Evolutionary conservation across 2,329 filamentous ascomycete species (phyloP).

Genomic region (Lachnellula arida): DNA sequence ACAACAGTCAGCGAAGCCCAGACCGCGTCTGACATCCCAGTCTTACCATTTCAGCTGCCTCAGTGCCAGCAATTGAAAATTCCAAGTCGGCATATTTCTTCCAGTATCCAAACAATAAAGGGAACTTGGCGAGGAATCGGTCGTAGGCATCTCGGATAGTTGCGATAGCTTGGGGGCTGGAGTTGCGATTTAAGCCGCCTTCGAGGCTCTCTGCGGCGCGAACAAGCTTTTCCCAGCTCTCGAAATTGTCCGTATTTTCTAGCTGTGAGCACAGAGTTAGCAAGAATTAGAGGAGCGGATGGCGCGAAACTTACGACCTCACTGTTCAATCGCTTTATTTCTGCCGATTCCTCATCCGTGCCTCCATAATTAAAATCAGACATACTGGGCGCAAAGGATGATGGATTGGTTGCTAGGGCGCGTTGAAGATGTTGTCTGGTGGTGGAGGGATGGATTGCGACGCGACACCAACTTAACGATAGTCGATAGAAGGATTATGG

Average conservation of each 20-base stretch:
- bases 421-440: too few relatives aligned
- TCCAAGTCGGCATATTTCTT: slow-evolving; percentile 99
- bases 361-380: slow-evolving; percentile 69
- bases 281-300: background rate
- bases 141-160: slow-evolving; percentile 86
- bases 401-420: too few relatives aligned
- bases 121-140: slow-evolving; percentile 89
- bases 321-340: slow-evolving; percentile 72
- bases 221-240: slow-evolving; percentile 90
- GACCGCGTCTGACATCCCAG: slow-evolving; percentile 3
- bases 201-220: slow-evolving; percentile 79
- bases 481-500: background rate
- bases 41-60: slow-evolving; percentile 91
- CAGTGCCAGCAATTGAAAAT: slow-evolving; percentile 93
- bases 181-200: slow-evolving; percentile 92
- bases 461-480: background rate
- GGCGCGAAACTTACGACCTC: slow-evolving; percentile 63
- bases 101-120: slow-evolving; percentile 96
- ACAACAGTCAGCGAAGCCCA: slow-evolving; percentile 25
- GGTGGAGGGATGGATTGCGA: too few relatives aligned
- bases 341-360: slow-evolving; percentile 74
- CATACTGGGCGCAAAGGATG: slow-evolving; percentile 42
- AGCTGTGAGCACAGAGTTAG: slow-evolving; percentile 23
- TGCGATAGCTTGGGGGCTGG: slow-evolving; percentile 86
- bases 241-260: slow-evolving; percentile 80